Evolutionary conservation across 2,329 filamentous ascomycete species (phyloP).

Genomic region (Aspergillus bombycis): DNA sequence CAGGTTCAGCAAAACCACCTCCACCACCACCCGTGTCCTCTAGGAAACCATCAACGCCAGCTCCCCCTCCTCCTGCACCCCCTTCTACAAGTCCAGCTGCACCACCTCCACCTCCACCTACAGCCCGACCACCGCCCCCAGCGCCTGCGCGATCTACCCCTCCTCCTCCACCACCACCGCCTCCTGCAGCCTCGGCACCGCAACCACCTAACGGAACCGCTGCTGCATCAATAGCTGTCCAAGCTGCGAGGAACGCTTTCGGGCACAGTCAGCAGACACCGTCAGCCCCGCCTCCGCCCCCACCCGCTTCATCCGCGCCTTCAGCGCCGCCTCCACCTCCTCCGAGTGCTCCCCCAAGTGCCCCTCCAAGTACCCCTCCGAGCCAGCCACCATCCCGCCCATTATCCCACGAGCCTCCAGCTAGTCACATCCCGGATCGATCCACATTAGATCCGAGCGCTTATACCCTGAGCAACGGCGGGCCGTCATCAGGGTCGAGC

Average conservation of each 20-base stretch:
- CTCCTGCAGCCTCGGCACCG: constrained; percentile 32
- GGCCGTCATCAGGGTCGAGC: constrained; percentile 32
- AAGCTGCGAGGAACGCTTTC: constrained; percentile 63
- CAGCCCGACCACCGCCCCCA: constrained; percentile 46
- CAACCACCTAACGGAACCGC: constrained; percentile 43
- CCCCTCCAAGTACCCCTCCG: constrained; percentile 43
- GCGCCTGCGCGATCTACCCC: constrained; percentile 51
- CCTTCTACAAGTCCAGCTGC: constrained; percentile 48
- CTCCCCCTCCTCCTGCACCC: constrained; percentile 49
- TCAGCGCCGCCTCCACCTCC: constrained; percentile 52
- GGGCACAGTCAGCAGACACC: constrained; percentile 48
- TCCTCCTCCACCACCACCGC: constrained; percentile 51
- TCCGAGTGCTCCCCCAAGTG: constrained; percentile 48
- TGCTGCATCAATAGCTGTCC: constrained; percentile 57
- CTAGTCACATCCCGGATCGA: constrained; percentile 52
- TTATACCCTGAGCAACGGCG: constrained; percentile 73
- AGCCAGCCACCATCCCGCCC: constrained; percentile 50
- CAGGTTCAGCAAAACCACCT: constrained; percentile 49
- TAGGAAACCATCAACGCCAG: constrained; percentile 60
- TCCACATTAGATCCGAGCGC: constrained; percentile 74
- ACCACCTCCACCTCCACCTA: constrained; percentile 46
- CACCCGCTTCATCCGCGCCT: constrained; percentile 35
- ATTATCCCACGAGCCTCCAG: constrained; percentile 37
- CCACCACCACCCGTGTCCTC: constrained; percentile 60
- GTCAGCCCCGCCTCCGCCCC: constrained; percentile 47